phyloP scores from a whole-genome alignment of 2,329 filamentous ascomycete species.

The Penicillium sp. region DNA sequence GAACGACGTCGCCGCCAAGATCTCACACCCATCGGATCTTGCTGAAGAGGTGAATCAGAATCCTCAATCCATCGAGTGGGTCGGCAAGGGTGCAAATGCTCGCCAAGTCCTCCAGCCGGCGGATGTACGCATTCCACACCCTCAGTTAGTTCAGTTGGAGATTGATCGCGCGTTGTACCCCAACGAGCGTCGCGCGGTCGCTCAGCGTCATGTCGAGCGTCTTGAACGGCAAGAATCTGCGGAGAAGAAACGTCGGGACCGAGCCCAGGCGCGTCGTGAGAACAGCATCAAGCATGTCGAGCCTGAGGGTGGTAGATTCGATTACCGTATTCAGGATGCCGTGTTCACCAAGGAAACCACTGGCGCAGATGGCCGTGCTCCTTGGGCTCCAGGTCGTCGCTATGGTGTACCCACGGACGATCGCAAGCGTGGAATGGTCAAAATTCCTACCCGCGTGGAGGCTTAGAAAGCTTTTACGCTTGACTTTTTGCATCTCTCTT shows the following conservation, averaged over 20 bases:
- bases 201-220: conserved; percentile 42
- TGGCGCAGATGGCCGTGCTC: conserved; percentile 50
- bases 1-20: conserved; percentile 18
- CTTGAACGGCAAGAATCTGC: conserved; percentile 38
- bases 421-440: conserved; percentile 57
- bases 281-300: conserved; percentile 41
- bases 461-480: conserved; percentile 27
- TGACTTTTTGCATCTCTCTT: conserved; percentile 3
- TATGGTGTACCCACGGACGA: conserved; percentile 60
- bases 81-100: conserved; percentile 40
- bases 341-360: conserved; percentile 50
- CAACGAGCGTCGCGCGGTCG: conserved; percentile 29
- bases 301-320: conserved; percentile 49
- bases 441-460: conserved; percentile 58
- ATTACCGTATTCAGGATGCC: conserved; percentile 55
- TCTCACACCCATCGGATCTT: conserved; percentile 29
- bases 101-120: conserved; percentile 54
- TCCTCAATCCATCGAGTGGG: conserved; percentile 35
- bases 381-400: conserved; percentile 51
- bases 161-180: conserved; percentile 40
- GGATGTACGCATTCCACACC: conserved; percentile 59
- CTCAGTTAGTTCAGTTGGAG: conserved; percentile 51
- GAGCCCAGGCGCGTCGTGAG: conserved; percentile 41
- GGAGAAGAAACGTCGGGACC: conserved; percentile 37
- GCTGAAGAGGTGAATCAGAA: conserved; percentile 30